Conservation (phyloP, 2,329 filamentous ascomycete species). For the Paracamarosporium sp. region DNA sequence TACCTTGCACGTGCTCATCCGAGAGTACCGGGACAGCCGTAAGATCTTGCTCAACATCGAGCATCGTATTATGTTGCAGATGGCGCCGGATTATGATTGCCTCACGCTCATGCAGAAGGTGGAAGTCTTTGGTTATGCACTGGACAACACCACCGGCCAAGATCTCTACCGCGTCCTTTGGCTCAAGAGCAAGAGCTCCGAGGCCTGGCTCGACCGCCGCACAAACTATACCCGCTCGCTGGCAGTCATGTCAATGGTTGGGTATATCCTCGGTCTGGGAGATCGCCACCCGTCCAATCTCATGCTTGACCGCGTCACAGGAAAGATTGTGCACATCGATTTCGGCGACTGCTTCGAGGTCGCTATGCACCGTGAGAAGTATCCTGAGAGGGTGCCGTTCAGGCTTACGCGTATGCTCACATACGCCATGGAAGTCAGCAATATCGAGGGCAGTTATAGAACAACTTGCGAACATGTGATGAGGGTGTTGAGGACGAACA, state of each 20-base stretch:
- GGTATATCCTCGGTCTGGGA: slow-evolving; percentile 95
- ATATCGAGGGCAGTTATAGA: slow-evolving; percentile 97
- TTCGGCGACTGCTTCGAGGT: slow-evolving; percentile 99
- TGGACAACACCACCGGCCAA: slow-evolving; percentile 98
- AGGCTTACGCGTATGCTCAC: slow-evolving; percentile 98
- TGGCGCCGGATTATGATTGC: slow-evolving; percentile 99
- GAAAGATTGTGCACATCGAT: slow-evolving; percentile 98
- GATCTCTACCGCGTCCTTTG: slow-evolving; percentile 97
- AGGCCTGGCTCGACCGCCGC: slow-evolving; percentile 94
- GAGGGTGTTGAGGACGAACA: slow-evolving; percentile 94
- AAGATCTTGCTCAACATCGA: slow-evolving; percentile 99
- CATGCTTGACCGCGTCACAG: slow-evolving; percentile 94
- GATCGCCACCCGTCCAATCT: slow-evolving; percentile 98
- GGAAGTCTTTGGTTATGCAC: slow-evolving; percentile 97
- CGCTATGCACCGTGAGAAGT: slow-evolving; percentile 99
- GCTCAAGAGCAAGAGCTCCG: slow-evolving; percentile 98
- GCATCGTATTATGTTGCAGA: slow-evolving; percentile 99
- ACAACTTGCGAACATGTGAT: slow-evolving; percentile 99
- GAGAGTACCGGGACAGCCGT: slow-evolving; percentile 94
- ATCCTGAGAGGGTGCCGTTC: slow-evolving; percentile 97
- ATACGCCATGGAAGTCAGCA: slow-evolving; percentile 99
- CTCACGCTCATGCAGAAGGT: slow-evolving; percentile 99
- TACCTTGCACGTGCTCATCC: slow-evolving; percentile 93
- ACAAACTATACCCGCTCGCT: slow-evolving; percentile 99
- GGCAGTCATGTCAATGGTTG: slow-evolving; percentile 99